Percentiles rank a stretch among this genome's conserved stretches.
These are phyloP conservation scores for Corylus avellana DNA, from an alignment of 306 rosid genomes.

Conservation along the genomic window DNA sequence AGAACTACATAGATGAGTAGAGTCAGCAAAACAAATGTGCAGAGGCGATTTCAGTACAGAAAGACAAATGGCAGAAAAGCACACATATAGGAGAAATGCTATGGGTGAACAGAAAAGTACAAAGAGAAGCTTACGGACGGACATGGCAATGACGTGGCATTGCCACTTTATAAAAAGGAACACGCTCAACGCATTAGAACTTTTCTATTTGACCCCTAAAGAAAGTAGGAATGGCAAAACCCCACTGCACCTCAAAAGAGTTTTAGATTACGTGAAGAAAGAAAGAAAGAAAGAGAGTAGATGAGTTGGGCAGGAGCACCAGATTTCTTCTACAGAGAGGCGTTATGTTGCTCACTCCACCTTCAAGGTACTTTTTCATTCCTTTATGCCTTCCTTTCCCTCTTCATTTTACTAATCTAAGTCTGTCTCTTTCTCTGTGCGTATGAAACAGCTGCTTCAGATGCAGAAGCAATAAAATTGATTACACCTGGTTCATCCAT, in stretches of 20 bases:
- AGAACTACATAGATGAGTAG: not conserved
- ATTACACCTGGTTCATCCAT: conserved; percentile 65
- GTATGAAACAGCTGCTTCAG: conserved; percentile 60
- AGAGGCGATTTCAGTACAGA: not conserved
- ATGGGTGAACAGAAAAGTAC: too few species aligned
- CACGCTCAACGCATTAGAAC: too few species aligned
- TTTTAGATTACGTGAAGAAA: not conserved
- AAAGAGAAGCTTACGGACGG: too few species aligned
- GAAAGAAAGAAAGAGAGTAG: not conserved
- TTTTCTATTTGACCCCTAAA: too few species aligned
- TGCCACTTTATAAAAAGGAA: too few species aligned
- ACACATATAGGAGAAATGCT: not conserved
- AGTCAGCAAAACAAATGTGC: not conserved
- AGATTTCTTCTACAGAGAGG: conserved; percentile 91
- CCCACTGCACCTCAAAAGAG: not conserved
- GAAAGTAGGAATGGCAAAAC: too few species aligned
- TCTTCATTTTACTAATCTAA: not conserved
- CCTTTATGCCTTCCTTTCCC: not conserved
- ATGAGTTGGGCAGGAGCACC: conserved; percentile 76
- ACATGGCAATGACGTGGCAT: too few species aligned
- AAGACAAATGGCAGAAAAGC: not conserved
- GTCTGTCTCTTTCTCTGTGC: not conserved
- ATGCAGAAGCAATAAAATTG: conserved; percentile 69
- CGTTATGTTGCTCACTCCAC: conserved; percentile 95
- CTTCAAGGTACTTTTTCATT: conserved; percentile 48